Evolutionary conservation across 1,139 yeast genomes (phyloP), one percentile per base, ranked within the genome.

Genomic region (Magnusiomyces ingens): DNA sequence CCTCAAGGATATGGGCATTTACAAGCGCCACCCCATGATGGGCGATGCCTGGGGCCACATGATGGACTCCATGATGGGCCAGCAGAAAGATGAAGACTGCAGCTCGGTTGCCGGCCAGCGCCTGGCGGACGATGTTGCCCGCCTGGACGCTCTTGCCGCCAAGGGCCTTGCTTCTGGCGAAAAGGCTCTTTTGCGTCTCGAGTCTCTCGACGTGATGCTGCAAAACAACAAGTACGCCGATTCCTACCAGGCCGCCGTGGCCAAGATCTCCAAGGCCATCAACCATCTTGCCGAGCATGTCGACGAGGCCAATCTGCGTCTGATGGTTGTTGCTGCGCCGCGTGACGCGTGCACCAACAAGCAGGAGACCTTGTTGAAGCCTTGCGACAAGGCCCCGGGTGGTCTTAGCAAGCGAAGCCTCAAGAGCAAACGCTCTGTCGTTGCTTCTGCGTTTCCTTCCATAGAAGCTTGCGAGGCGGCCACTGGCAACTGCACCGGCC

Each of bases 401-500:
- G n/a, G 40, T 19, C 15, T 13, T 19, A 36, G 48, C 48, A 22
- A 12, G 48, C 29, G n/a, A 6, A 29, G n/a, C 2, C 45, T 43
- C 19, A 13, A 17, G 26, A 12, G n/a, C 21, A 43, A 8, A n/a
- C 11, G 15, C 15, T 32, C 35, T 10, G 41, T 18, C n/a, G 46
- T 40, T 26, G 48, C 45, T 45, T 54, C 55, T 17, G 52, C 53
- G 15, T 56, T 32, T 44, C 35, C 21, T 26, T 68, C 81, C 26
- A 75, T 79, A 63, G 81, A 76, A 51, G 71, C 75, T 17, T 84
- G 93, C 67, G 70, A 74, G 55, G 71, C 68, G 13, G 67, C 74
- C 37, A 84, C 91, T 19, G 68, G 74, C 55, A 70, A 72, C 52
- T 85, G 93, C 70, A 76, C 79, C 32, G 76, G 78, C 45, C 88